Evolutionary conservation across 1,284 basidiomycete genomes (phyloP).

Genomic region (Trametes polyzona): DNA sequence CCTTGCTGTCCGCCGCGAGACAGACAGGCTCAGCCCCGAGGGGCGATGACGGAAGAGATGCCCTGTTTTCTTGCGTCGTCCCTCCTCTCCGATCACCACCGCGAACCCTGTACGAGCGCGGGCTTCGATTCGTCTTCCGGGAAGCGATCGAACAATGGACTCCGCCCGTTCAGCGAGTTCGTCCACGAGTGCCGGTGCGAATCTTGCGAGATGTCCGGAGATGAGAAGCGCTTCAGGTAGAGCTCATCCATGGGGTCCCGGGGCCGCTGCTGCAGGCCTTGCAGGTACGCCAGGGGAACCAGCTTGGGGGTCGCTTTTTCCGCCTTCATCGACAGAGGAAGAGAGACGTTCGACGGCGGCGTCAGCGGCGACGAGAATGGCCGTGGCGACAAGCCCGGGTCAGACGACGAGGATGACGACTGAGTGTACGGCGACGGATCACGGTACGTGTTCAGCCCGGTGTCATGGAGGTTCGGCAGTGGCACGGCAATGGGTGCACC

Average conservation of each 20-base stretch:
- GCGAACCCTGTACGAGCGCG: conserved; percentile 18
- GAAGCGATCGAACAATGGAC: conserved; percentile 18
- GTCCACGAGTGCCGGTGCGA: conserved; percentile 20
- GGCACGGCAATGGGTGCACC: conserved; percentile 10
- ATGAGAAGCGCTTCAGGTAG: conserved; percentile 32
- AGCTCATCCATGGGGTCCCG: conserved; percentile 36
- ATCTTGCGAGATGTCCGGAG: conserved; percentile 20
- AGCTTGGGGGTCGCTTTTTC: conserved; percentile 27
- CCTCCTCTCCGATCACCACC: conserved; percentile 16
- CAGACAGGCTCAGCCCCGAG: neutral
- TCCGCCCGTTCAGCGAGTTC: conserved; percentile 4
- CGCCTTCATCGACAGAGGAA: conserved; percentile 17
- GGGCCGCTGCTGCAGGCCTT: conserved; percentile 29
- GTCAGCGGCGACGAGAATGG: conserved; percentile 29
- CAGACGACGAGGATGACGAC: conserved; percentile 34
- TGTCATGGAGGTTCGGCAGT: conserved; percentile 29
- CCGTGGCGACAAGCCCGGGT: conserved; percentile 29
- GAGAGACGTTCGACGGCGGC: conserved; percentile 24
- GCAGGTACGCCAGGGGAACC: conserved; percentile 36
- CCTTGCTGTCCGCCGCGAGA: neutral
- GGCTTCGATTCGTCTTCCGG: conserved; percentile 23
- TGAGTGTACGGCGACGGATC: conserved; percentile 35
- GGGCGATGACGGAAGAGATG: conserved; percentile 14
- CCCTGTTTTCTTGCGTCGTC: conserved; percentile 15
- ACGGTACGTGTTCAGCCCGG: conserved; percentile 29